Conservation (phyloP, 306 rosid genomes). For the Dicorynia guianensis region DNA sequence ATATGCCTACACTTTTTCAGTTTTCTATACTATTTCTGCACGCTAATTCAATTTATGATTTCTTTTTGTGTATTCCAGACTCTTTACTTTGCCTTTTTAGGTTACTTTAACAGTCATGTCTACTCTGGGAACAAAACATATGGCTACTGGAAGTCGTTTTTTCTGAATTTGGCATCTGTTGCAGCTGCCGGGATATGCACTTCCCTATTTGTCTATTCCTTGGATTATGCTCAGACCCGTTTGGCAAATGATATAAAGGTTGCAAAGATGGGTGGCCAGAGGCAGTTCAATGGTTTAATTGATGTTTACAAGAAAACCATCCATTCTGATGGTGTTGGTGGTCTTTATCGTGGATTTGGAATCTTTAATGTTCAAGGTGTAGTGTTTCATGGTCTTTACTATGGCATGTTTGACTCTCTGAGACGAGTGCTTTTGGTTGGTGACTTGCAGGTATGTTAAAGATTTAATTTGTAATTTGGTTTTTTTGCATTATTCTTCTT, state of each 20-base stretch:
- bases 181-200: slow-evolving; percentile 91
- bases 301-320: slow-evolving; percentile 86
- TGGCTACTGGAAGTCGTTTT: slow-evolving; percentile 95
- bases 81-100: slow-evolving; percentile 88
- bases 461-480: slow-evolving; percentile 7
- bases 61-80: slow-evolving; percentile 58
- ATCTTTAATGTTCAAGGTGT: slow-evolving; percentile 79
- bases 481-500: neutral
- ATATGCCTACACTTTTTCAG: neutral
- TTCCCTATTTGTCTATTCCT: slow-evolving; percentile 76
- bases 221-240: slow-evolving; percentile 87
- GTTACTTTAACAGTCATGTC: slow-evolving; percentile 87
- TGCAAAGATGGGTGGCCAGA: slow-evolving; percentile 86
- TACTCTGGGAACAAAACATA: slow-evolving; percentile 84
- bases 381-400: slow-evolving; percentile 88
- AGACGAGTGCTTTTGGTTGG: slow-evolving; percentile 84
- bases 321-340: slow-evolving; percentile 82
- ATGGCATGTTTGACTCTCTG: slow-evolving; percentile 90
- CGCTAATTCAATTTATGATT: neutral
- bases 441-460: slow-evolving; percentile 63
- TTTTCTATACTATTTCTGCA: slow-evolving; percentile 9
- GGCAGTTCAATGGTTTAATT: slow-evolving; percentile 84
- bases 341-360: slow-evolving; percentile 89
- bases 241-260: slow-evolving; percentile 84
- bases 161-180: slow-evolving; percentile 91